Conservation (phyloP, 805 yeast genomes). For the Kluyveromyces starmeri region DNA sequence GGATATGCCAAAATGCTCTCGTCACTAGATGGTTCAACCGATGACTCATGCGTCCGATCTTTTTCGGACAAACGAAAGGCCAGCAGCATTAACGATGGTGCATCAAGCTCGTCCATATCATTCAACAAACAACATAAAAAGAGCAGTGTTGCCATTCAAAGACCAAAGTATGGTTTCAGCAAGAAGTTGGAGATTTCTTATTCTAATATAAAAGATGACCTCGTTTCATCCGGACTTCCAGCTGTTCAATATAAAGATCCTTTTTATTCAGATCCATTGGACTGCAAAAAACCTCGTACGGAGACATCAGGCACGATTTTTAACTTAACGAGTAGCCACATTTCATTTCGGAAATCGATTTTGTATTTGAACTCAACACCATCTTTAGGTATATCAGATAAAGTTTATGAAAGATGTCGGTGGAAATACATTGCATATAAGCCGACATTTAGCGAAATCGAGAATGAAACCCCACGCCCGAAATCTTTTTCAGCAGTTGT, state of each 20-base stretch:
- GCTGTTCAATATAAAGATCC: slow-evolving; percentile 55
- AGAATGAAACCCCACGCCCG: slow-evolving; percentile 7
- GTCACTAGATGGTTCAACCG: no score
- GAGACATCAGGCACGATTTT: slow-evolving; percentile 61
- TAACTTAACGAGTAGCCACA: slow-evolving; percentile 35
- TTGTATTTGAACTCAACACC: slow-evolving; percentile 22
- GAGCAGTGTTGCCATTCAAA: no score
- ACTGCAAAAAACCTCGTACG: slow-evolving; percentile 46
- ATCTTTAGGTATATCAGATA: slow-evolving; percentile 4
- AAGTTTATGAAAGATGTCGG: neutral
- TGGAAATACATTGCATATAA: slow-evolving; percentile 44
- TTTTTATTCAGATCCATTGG: slow-evolving; percentile 44
- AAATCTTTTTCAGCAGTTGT: slow-evolving; percentile 4
- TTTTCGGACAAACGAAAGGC: no score
- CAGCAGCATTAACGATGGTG: no score
- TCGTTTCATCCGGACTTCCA: slow-evolving; percentile 41
- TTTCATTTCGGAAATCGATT: slow-evolving; percentile 14
- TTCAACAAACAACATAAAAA: no score
- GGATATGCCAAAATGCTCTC: no score
- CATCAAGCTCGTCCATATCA: no score
- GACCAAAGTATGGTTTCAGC: no score
- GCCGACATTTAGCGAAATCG: slow-evolving; percentile 38
- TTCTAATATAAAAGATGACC: slow-evolving; percentile 39
- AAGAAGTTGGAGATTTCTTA: no score
- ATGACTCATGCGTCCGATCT: no score